Evolutionary conservation across 2,329 filamentous ascomycete genomes (phyloP), one percentile per base, ranked within the genome.

Genomic region (Cercospora nicotianae): DNA sequence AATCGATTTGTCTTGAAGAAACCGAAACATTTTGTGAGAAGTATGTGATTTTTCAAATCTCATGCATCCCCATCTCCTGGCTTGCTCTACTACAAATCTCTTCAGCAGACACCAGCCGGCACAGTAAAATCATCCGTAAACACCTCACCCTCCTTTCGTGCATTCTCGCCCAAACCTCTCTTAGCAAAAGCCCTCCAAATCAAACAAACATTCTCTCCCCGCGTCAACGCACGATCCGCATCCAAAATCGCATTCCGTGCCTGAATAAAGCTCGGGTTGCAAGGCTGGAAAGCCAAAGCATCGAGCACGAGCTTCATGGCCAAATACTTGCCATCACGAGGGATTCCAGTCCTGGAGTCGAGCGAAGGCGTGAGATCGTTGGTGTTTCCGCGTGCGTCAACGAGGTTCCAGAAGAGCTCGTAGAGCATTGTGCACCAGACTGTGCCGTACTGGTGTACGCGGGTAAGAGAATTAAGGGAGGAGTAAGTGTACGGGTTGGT

Each of bases 161-260:
- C 61, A 64, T 60, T 63, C 57, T 68, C 66, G 16, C 86, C 86
- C 2, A 87, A 75, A n/a, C 86, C 86, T 58, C 86, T 79, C 81
- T 87, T 87, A 1, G 86, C 85, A 71, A 87, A 87, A 0, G 73
- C 86, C 13, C 72, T 84, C 86, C 86, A 87, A 67, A 87, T 77
- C 70, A 81, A 80, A 63, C 86, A 87, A 12, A 72, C 67, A 75
- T 87, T 87, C 10, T 72, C 75, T 2, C 85, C 86, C 0, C 80
- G 81, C 1, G 85, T 87, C 8, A 87, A 78, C 3, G 81, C 81
- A 36, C 76, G 76, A 73, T 87, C 86, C 0, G 86, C 86, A 66
- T 87, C 86, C 23, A 87, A 72, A 70, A 87, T 87, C 18, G 85
- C 85, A 65, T 87, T 81, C 30, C 86, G 80, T 1, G 85, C 84